Evolutionary conservation across 352 stramenopile species (phyloP).

Genomic region (Lagenidium giganteum): DNA sequence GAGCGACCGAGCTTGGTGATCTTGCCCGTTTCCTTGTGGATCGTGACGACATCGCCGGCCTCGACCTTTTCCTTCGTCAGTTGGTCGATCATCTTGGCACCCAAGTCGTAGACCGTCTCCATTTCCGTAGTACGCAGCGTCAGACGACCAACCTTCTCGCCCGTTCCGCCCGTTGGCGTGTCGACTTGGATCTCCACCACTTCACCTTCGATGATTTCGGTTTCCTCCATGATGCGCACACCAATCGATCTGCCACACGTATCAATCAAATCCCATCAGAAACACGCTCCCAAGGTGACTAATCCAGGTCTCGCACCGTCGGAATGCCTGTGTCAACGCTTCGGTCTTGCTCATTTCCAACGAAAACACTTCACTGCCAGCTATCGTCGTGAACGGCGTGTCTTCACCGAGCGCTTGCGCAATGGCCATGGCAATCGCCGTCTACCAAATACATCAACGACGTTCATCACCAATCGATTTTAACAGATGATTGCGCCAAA

Average conservation of each 20-base stretch:
- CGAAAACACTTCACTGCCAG: slow-evolving; percentile 98
- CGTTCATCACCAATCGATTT: neutral
- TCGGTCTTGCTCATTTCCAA: slow-evolving; percentile 99
- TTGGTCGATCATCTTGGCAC: slow-evolving; percentile 99
- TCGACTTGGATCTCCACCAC: slow-evolving; percentile 99
- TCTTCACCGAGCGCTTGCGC: slow-evolving; percentile 96
- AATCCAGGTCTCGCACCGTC: slow-evolving; percentile 36
- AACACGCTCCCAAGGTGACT: neutral
- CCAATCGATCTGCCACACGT: slow-evolving; percentile 84
- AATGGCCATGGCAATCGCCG: slow-evolving; percentile 98
- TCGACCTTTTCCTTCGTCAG: slow-evolving; percentile 98
- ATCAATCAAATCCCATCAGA: neutral
- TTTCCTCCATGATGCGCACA: slow-evolving; percentile 99
- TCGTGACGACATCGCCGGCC: slow-evolving; percentile 99
- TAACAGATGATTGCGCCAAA: too few species aligned
- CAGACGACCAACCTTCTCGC: slow-evolving; percentile 88
- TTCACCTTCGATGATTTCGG: slow-evolving; percentile 99
- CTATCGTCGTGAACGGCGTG: slow-evolving; percentile 98
- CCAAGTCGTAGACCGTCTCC: slow-evolving; percentile 99
- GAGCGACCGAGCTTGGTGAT: slow-evolving; percentile 97
- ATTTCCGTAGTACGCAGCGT: slow-evolving; percentile 99
- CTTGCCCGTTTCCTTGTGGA: slow-evolving; percentile 99
- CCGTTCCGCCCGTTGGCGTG: slow-evolving; percentile 61
- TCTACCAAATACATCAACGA: slow-evolving; percentile 58
- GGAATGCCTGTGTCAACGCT: slow-evolving; percentile 97